Evolutionary conservation across 306 rosid genomes (phyloP), one percentile per base, ranked within the genome.

Genomic region (Malus fusca): DNA sequence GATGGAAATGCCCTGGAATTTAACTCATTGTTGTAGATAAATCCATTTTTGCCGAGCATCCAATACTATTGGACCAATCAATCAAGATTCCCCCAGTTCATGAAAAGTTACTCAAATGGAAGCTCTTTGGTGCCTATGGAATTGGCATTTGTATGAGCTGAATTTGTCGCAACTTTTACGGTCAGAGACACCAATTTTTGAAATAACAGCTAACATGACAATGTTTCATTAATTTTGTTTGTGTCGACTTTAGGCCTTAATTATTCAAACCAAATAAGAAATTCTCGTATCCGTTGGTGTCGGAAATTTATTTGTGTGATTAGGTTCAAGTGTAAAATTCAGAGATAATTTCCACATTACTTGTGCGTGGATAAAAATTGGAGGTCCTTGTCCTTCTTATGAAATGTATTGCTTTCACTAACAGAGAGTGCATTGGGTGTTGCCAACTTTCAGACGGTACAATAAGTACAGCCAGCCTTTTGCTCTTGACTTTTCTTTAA

Each of bases 1-100:
- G 63, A 63, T 71, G 62, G 58, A 78, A 46, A 37, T 64, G 60
- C 72, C 85, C 67, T 14, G 55, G 79, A 84, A 2, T 14, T 66
- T 63, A 73, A 66, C 69, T 9, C 68, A 75, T 71, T 68, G 48
- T 8, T n/a, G 63, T 75, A 68, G 82, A 68, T 68, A 69, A 46
- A 74, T 77, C 9, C 66, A 25, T 44, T n/a, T 64, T 28, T 43
- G 18, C 63, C 28, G 3, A 44, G 40, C 58, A 65, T 22, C 77
- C 42, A 28, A 28, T 42, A 15, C 43, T 51, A 55, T 55, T 55
- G 30, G 42, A 66, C n/a, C 33, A 37, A 60, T 60, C 30, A 23
- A 23, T 23, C 15, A 21, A 62, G 31, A 59, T n/a, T 21, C 19
- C 64, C 64, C 14, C 26, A 11, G 17, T 59, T 59, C 15, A 59